phyloP scores from a whole-genome alignment of 331 rosid species.

The Acacia concinna region DNA sequence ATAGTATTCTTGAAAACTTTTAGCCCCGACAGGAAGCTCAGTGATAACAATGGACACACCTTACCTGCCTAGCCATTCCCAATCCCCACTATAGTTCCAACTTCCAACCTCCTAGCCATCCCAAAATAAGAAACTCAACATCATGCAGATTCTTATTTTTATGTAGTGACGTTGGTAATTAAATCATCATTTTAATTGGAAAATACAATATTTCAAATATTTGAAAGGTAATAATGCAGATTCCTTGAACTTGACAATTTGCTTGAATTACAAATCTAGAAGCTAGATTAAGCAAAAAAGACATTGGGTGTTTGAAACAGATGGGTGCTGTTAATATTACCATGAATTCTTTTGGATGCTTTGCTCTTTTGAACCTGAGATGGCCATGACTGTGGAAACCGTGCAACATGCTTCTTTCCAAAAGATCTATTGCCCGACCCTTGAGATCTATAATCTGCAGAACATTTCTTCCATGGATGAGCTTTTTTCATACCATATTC shows the following conservation, averaged over 20 bases:
- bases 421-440: conserved; percentile 46
- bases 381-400: conserved; percentile 80
- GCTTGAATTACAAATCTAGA: background rate
- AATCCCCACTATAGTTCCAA: conserved; percentile 1
- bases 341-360: conserved; percentile 62
- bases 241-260: background rate
- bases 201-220: background rate
- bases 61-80: background rate
- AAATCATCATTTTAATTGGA: background rate
- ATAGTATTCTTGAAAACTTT: conserved; percentile 15
- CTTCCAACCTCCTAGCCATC: conserved; percentile 6
- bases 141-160: background rate
- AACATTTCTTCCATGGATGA: conserved; percentile 47
- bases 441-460: conserved; percentile 38
- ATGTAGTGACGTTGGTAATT: background rate
- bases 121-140: conserved; percentile 12
- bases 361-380: conserved; percentile 58
- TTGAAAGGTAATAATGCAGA: background rate
- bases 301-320: conserved; percentile 15
- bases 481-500: conserved; percentile 63
- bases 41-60: background rate
- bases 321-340: conserved; percentile 39
- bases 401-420: conserved; percentile 62
- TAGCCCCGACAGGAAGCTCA: conserved; percentile 17
- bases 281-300: background rate